These are phyloP conservation scores for Daphne laureola DNA, from an alignment of 441 rosid species.

Conservation along the genomic window DNA sequence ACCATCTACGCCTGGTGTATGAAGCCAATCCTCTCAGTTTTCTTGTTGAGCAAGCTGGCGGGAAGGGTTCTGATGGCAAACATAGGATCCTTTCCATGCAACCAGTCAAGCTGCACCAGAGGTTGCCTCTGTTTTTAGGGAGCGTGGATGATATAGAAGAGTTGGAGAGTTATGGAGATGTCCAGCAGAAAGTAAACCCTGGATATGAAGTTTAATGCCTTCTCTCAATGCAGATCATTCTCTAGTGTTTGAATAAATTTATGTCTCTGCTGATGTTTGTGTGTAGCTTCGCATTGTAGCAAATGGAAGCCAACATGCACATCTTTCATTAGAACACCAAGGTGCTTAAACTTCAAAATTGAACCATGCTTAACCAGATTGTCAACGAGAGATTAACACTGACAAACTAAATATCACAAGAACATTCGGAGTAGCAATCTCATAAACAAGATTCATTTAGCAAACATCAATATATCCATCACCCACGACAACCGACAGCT, in stretches of 20 bases:
- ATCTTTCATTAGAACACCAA: too few species aligned
- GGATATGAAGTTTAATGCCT: slow-evolving; percentile 77
- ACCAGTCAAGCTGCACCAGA: slow-evolving; percentile 83
- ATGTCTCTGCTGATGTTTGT: background rate
- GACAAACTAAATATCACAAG: background rate
- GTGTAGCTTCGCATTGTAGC: too few species aligned
- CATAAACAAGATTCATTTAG: background rate
- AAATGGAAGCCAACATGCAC: too few species aligned
- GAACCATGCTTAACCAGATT: too few species aligned
- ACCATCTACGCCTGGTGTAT: slow-evolving; percentile 83
- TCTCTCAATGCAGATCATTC: background rate
- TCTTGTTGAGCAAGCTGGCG: slow-evolving; percentile 86
- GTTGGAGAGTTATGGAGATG: slow-evolving; percentile 72
- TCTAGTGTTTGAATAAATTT: background rate
- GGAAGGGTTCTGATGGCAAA: slow-evolving; percentile 80
- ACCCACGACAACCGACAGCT: slow-evolving; percentile 7
- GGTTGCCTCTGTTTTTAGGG: slow-evolving; percentile 83
- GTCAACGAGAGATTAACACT: slow-evolving; percentile 1
- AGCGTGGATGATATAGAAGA: slow-evolving; percentile 72
- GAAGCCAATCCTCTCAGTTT: slow-evolving; percentile 92
- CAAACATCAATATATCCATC: slow-evolving; percentile 14
- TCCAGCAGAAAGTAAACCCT: slow-evolving; percentile 91
- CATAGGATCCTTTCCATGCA: slow-evolving; percentile 69
- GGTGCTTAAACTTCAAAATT: too few species aligned
- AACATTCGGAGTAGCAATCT: too few species aligned